Percentiles rank a stretch among this genome's conserved stretches.
Evolutionary conservation across 306 rosid species (phyloP).

Genomic region (Lathyrus sativus): DNA sequence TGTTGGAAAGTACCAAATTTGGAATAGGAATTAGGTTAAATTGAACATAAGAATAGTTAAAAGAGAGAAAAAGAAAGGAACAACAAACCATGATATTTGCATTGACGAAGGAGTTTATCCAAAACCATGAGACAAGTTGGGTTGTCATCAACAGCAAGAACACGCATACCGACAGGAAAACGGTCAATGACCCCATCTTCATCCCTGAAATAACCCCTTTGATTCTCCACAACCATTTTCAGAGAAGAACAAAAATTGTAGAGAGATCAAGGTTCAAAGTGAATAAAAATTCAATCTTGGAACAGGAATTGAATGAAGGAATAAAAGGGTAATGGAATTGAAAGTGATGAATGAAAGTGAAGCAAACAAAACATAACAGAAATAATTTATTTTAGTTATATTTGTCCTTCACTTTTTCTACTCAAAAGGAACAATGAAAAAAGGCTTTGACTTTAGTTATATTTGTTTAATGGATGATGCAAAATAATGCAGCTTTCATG

Average conservation of each 20-base stretch:
- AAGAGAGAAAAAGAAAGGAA: neutral
- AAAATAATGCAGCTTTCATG: constrained; percentile 38
- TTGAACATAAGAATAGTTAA: neutral
- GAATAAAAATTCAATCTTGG: neutral
- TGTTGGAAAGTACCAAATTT: neutral
- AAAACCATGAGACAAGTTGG: constrained; percentile 80
- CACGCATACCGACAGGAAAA: constrained; percentile 92
- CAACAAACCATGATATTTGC: constrained; percentile 81
- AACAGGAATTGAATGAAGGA: constrained; percentile 13
- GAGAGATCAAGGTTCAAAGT: constrained; percentile 32
- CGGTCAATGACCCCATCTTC: constrained; percentile 45
- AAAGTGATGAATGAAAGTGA: constrained; percentile 61
- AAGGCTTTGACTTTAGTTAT: constrained; percentile 40
- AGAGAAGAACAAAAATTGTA: constrained; percentile 9
- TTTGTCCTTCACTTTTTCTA: constrained; percentile 55
- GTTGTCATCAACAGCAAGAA: constrained; percentile 92
- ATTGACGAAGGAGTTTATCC: constrained; percentile 73
- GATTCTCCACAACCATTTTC: constrained; percentile 65
- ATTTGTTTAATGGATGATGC: constrained; percentile 35
- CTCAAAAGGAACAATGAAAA: constrained; percentile 43
- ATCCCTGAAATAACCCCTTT: constrained; percentile 38
- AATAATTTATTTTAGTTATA: constrained; percentile 43
- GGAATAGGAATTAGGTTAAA: constrained; percentile 11
- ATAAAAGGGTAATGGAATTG: constrained; percentile 40
- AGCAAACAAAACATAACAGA: constrained; percentile 58